Conservation (phyloP, 2,329 filamentous ascomycete genomes). For the Salinomyces thailandicus region DNA sequence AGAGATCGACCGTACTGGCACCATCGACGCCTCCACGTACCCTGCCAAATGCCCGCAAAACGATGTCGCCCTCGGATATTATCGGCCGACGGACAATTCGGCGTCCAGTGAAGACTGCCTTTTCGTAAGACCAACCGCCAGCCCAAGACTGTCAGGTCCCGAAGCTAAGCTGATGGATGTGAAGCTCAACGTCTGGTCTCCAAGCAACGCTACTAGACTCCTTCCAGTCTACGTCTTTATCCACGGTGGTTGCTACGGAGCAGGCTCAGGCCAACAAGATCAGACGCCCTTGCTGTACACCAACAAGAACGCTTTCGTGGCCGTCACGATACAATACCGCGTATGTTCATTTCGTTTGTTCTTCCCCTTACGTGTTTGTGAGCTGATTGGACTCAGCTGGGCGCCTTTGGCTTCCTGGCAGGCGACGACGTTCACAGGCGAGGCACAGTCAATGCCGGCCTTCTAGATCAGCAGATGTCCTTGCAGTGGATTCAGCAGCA, state of each 20-base stretch:
- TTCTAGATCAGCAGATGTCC: slow-evolving; percentile 41
- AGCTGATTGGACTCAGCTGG: slow-evolving; percentile 24
- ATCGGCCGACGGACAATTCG: slow-evolving; percentile 5
- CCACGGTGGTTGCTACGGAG: slow-evolving; percentile 31
- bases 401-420: slow-evolving; percentile 36
- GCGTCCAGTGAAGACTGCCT: slow-evolving; percentile 27
- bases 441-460: slow-evolving; percentile 30
- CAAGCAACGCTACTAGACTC: slow-evolving; percentile 22
- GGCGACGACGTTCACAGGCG: slow-evolving; percentile 28
- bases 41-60: slow-evolving; percentile 17
- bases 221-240: slow-evolving; percentile 34
- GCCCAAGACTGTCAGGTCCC: slow-evolving; percentile 15
- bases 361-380: background rate
- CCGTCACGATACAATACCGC: slow-evolving; percentile 42
- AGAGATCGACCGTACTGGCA: slow-evolving; percentile 12
- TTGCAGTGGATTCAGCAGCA: slow-evolving; percentile 43
- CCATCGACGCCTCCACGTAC: slow-evolving; percentile 11
- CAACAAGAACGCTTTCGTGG: slow-evolving; percentile 40
- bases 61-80: background rate
- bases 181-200: slow-evolving; percentile 15
- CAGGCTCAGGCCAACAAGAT: slow-evolving; percentile 30
- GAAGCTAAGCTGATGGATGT: slow-evolving; percentile 22
- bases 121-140: slow-evolving; percentile 16
- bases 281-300: slow-evolving; percentile 35
- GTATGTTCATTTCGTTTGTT: slow-evolving; percentile 16